phyloP scores from a whole-genome alignment of 1,139 yeast genomes.

The Saccharomyces hybrid region DNA sequence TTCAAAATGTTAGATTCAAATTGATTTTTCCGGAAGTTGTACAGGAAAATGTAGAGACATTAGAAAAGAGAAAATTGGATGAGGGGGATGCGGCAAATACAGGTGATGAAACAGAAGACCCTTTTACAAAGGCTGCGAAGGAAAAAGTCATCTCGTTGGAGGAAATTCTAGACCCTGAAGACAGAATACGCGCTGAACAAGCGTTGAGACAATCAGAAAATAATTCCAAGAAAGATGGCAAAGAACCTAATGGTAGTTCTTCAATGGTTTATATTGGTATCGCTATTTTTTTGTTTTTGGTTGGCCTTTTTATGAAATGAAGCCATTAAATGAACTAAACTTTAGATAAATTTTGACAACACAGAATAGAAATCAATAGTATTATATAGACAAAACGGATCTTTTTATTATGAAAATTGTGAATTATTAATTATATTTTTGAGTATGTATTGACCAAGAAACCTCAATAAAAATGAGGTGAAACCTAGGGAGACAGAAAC shows the following conservation, averaged over 20 bases:
- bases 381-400: constrained; percentile 7
- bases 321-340: not conserved
- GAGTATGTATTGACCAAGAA: not conserved
- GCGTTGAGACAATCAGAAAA: constrained; percentile 9
- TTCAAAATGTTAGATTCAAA: constrained; percentile 42
- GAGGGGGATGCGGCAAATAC: constrained; percentile 7
- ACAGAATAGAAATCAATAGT: constrained; percentile 3
- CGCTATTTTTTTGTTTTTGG: constrained; percentile 30
- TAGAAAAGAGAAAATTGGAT: constrained; percentile 17
- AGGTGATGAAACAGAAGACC: constrained; percentile 10
- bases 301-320: constrained; percentile 26
- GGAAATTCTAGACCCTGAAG: constrained; percentile 41
- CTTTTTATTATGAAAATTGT: not conserved
- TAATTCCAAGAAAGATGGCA: constrained; percentile 5
- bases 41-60: constrained; percentile 37
- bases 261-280: constrained; percentile 30
- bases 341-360: not conserved
- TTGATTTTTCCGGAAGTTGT: constrained; percentile 63
- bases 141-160: constrained; percentile 31
- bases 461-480: not conserved
- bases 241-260: constrained; percentile 14
- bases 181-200: constrained; percentile 37
- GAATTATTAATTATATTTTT: not conserved
- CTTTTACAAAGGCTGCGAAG: constrained; percentile 24
- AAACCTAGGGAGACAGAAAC: not conserved